Percentiles rank a stretch among this genome's conserved stretches.
Evolutionary conservation across 768 basidiomycete genomes (phyloP).

Genomic region (Ramaria sp.): DNA sequence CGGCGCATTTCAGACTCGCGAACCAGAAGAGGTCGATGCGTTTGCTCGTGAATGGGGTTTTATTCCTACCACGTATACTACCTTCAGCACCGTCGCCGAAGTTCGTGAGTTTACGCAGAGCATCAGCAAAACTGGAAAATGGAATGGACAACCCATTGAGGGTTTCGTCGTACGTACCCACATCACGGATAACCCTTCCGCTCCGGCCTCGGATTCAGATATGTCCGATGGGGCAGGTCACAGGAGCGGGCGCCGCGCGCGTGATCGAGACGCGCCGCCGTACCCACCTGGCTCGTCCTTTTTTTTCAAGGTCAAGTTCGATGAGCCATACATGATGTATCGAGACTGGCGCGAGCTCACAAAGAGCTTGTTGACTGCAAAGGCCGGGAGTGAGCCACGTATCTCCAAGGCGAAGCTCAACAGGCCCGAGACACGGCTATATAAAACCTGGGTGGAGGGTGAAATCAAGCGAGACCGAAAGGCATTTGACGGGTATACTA

Average conservation of each 20-base stretch:
- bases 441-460: constrained; percentile 72
- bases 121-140: constrained; percentile 56
- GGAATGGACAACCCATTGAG: constrained; percentile 80
- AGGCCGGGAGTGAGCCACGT: constrained; percentile 29
- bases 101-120: constrained; percentile 66
- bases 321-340: constrained; percentile 98
- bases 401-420: constrained; percentile 54
- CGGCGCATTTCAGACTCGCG: constrained; percentile 58
- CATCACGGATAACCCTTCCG: constrained; percentile 29
- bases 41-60: constrained; percentile 92
- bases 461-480: constrained; percentile 55
- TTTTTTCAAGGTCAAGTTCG: constrained; percentile 99
- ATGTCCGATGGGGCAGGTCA: constrained; percentile 7
- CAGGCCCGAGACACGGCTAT: constrained; percentile 66
- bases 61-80: constrained; percentile 57
- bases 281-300: constrained; percentile 76
- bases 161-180: constrained; percentile 88
- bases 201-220: constrained; percentile 8
- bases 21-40: constrained; percentile 52
- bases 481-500: constrained; percentile 52
- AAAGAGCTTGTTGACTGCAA: constrained; percentile 48
- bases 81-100: constrained; percentile 48
- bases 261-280: constrained; percentile 31
- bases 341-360: constrained; percentile 96
- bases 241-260: constrained; percentile 6